Base-by-base conservation (phyloP, 305 asterid species). In the Lippia alba region DNA sequence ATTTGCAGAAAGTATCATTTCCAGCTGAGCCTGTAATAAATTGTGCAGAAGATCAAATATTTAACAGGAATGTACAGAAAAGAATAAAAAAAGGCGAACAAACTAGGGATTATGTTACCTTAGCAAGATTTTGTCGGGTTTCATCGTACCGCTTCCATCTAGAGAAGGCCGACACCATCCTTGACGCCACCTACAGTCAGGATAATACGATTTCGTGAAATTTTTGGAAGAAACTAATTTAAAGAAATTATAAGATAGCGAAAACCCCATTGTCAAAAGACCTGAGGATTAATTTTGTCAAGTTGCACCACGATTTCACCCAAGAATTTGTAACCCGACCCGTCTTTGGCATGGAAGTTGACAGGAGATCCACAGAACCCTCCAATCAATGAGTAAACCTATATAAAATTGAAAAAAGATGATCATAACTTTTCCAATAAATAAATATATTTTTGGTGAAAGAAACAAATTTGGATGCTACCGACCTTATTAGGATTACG, bases 261-360 rank as follows among this genome's bases (percentile, higher is more conserved):
- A 58, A 49, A 6, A 54, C 10, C 36, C 59, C 41, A 10, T 55
- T 17, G 66, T 36, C 7, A 66, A 0, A 66, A 49, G 20, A 90
- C 97, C 97, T 91, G 97, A 64, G 97, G 96, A 74, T 91, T 88
- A 53, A 91, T 50, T 80, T 85, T 85, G 86, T 91, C 97, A 11
- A 91, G 91, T 79, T 88, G 84, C 71, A 91, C 80, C 50, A 91
- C 94, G 8, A 87, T 39, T 64, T 87, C 92, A 6, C 97, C 97
- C 84, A 91, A 81, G 56, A 89, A 89, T 64, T 81, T 87, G 89
- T 89, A 85, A 50, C 94, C 96, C 1, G 94, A 87, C 36, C 94
- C 97, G 61, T 91, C 97, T 83, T 84, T 89, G 36, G 88, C 81
- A n/a, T 89, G 91, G 78, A 89, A 84, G 84, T 91, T 91, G 72